These are phyloP conservation scores for Suhomyces kunorum DNA, from an alignment of 1,139 yeast genomes.

Conservation along the genomic window DNA sequence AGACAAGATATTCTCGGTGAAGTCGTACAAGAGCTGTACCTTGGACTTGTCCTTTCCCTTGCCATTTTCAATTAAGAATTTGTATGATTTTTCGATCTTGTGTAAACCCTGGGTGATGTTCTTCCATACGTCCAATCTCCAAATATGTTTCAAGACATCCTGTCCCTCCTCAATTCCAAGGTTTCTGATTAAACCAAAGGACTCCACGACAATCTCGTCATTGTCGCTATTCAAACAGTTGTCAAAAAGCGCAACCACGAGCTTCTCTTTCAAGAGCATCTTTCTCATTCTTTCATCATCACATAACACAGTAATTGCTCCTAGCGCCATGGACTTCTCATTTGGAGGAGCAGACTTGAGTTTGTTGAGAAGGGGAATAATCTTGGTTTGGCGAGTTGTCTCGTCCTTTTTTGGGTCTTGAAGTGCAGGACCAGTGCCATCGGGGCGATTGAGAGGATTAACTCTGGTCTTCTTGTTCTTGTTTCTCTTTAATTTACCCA, in stretches of 20 bases:
- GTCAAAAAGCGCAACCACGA: slow-evolving; percentile 64
- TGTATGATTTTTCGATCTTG: slow-evolving; percentile 52
- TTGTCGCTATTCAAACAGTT: slow-evolving; percentile 66
- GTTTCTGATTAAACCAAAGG: slow-evolving; percentile 79
- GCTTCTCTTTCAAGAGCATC: slow-evolving; percentile 65
- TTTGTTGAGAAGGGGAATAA: slow-evolving; percentile 67
- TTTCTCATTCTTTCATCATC: slow-evolving; percentile 69
- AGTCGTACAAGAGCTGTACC: slow-evolving; percentile 56
- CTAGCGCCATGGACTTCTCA: slow-evolving; percentile 77
- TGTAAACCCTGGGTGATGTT: slow-evolving; percentile 51
- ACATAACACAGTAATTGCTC: slow-evolving; percentile 68
- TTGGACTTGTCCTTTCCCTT: slow-evolving; percentile 43
- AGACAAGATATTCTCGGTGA: slow-evolving; percentile 72
- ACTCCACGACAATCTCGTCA: slow-evolving; percentile 75
- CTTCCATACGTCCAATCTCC: slow-evolving; percentile 79
- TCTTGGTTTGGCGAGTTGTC: slow-evolving; percentile 52
- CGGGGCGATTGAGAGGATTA: slow-evolving; percentile 44
- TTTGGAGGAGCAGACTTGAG: slow-evolving; percentile 63
- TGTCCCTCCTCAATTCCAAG: slow-evolving; percentile 87
- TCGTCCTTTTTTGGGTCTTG: slow-evolving; percentile 45
- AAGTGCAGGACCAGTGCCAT: slow-evolving; percentile 20
- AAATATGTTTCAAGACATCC: slow-evolving; percentile 69
- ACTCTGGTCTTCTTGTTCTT: slow-evolving; percentile 57
- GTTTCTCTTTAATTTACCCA: slow-evolving; percentile 79
- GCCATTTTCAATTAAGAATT: slow-evolving; percentile 36